These are phyloP conservation scores for Sporothrix pseudoabietina DNA, from an alignment of 2,329 filamentous ascomycete species.

Conservation along the genomic window DNA sequence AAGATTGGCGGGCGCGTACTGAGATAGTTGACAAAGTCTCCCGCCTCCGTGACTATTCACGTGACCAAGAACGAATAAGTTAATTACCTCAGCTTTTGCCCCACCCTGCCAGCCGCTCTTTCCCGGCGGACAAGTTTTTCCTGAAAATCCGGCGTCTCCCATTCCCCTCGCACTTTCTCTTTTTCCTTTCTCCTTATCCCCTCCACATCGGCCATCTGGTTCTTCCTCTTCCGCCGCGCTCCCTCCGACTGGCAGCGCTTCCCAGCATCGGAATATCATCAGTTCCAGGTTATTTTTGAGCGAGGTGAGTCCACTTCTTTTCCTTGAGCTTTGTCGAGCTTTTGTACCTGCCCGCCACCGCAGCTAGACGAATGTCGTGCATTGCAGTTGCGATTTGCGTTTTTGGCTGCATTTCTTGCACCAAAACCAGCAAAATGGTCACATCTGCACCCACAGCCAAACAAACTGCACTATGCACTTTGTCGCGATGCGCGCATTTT, in stretches of 20 bases:
- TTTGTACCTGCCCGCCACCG: constrained; percentile 11
- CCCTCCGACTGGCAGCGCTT: constrained; percentile 37
- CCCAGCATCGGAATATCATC: constrained; percentile 39
- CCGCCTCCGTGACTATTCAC: not conserved
- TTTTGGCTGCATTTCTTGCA: constrained; percentile 5
- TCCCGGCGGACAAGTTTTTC: constrained; percentile 24
- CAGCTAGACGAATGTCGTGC: not conserved
- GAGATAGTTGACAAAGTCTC: not conserved
- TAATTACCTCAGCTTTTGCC: not conserved
- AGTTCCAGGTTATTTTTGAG: constrained; percentile 31
- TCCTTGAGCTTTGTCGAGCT: not conserved
- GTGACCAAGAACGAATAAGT: not conserved
- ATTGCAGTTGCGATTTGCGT: not conserved
- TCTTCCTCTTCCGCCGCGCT: constrained; percentile 50
- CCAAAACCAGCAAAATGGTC: not conserved
- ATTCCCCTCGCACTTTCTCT: constrained; percentile 27
- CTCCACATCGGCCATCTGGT: constrained; percentile 44
- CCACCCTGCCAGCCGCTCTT: not conserved
- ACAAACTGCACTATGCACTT: not conserved
- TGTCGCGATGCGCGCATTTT: constrained; percentile 9
- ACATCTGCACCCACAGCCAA: not conserved
- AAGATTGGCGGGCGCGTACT: not conserved
- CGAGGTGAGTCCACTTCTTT: constrained; percentile 35
- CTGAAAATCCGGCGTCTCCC: not conserved
- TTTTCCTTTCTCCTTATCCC: constrained; percentile 29